A percentile compares a stretch with the other conserved stretches of the same genome.
These are phyloP conservation scores for Nakazawaea sp. DNA, from an alignment of 805 yeast genomes.

Conservation along the genomic window DNA sequence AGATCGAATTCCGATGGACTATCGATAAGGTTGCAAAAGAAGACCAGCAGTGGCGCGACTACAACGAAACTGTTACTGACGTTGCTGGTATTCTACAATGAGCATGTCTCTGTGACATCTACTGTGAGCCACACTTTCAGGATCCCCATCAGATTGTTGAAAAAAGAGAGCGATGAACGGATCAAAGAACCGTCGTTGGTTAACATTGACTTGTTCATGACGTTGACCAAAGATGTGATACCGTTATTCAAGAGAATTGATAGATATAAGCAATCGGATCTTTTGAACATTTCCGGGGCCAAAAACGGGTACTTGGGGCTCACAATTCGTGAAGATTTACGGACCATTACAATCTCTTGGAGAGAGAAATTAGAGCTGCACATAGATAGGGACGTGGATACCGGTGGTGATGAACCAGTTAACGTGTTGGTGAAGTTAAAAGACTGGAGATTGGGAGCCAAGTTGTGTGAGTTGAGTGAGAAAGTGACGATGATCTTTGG, in stretches of 20 bases:
- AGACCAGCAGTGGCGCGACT: conserved; percentile 22
- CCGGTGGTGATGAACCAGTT: conserved; percentile 22
- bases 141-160: conserved; percentile 62
- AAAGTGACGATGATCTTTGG: conserved; percentile 54
- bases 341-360: conserved; percentile 52
- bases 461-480: conserved; percentile 53
- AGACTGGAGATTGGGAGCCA: conserved; percentile 66
- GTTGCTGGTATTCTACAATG: conserved; percentile 49
- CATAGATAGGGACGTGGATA: conserved; percentile 15
- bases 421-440: conserved; percentile 46
- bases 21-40: conserved; percentile 43
- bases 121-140: conserved; percentile 58
- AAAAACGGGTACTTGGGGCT: conserved; percentile 43
- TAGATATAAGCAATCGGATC: conserved; percentile 50
- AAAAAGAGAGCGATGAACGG: conserved; percentile 43
- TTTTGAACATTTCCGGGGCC: conserved; percentile 43
- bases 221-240: conserved; percentile 39
- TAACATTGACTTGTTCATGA: conserved; percentile 49
- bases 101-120: conserved; percentile 31
- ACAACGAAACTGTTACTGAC: conserved; percentile 35
- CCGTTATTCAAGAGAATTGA: conserved; percentile 57
- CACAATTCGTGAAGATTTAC: conserved; percentile 47
- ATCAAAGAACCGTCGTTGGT: conserved; percentile 59
- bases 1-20: conserved; percentile 43
- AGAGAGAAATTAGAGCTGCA: conserved; percentile 44